phyloP scores from a whole-genome alignment of 768 basidiomycete genomes.

The Collybiopsis luxurians region DNA sequence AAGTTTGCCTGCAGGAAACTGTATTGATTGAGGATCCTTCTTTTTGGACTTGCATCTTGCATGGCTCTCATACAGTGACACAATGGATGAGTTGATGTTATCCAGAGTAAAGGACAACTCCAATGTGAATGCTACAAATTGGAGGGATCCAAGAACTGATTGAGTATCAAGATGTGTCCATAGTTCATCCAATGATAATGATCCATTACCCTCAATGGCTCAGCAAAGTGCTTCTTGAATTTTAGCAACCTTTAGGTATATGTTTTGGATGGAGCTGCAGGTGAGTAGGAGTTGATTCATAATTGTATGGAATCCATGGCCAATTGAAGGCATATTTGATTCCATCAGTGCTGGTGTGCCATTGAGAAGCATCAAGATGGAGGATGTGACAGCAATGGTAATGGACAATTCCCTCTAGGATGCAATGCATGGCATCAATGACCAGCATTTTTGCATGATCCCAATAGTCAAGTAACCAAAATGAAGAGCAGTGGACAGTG shows the following conservation, averaged over 20 bases:
- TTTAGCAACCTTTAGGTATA: neutral
- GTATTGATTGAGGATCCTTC: neutral
- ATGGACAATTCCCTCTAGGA: slow-evolving; percentile 30
- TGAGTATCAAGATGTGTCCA: neutral
- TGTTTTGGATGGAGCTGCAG: neutral
- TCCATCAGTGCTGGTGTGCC: neutral
- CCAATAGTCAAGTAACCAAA: slow-evolving; percentile 38
- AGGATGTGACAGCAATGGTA: slow-evolving; percentile 25
- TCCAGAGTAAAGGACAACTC: neutral
- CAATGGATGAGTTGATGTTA: neutral
- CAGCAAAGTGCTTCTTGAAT: neutral
- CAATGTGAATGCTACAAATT: neutral
- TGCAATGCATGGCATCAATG: slow-evolving; percentile 40
- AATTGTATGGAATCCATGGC: neutral
- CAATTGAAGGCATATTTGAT: neutral
- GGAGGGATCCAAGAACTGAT: neutral
- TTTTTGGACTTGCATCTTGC: neutral
- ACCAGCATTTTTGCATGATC: slow-evolving; percentile 26
- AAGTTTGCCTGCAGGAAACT: neutral
- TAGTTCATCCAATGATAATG: neutral
- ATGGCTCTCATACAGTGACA: neutral
- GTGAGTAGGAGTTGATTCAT: neutral
- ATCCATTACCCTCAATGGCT: neutral
- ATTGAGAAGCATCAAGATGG: neutral
- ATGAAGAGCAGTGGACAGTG: slow-evolving; percentile 24